Evolutionary conservation across 257 asterid species (phyloP).

Genomic region (Capsicum chinense): DNA sequence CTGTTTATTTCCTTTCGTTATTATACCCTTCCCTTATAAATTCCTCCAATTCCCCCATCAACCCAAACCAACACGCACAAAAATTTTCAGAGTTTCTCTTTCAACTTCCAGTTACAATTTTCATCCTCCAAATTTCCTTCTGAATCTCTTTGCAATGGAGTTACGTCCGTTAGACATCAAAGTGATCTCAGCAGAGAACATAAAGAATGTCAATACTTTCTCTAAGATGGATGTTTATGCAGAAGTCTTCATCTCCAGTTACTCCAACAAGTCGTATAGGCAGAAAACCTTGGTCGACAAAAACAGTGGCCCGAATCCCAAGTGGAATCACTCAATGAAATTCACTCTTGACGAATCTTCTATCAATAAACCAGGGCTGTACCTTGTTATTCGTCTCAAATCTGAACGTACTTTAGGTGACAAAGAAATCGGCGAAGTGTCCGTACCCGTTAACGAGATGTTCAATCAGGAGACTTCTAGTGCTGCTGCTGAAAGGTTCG

Average conservation of each 20-base stretch:
- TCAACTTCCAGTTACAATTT: no score
- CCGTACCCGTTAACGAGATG: conserved; percentile 63
- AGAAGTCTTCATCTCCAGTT: conserved; percentile 33
- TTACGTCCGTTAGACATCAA: conserved; percentile 43
- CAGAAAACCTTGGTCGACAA: conserved; percentile 42
- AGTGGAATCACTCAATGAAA: conserved; percentile 45
- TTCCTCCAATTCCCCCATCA: background rate
- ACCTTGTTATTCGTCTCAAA: conserved; percentile 58
- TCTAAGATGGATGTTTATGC: conserved; percentile 44
- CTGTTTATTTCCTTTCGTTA: background rate
- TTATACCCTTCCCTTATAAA: background rate
- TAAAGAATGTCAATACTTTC: conserved; percentile 46
- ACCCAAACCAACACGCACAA: background rate
- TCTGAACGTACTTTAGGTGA: conserved; percentile 53
- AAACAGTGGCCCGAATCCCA: conserved; percentile 45
- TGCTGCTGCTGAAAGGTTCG: conserved; percentile 37
- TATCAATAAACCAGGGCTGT: conserved; percentile 55
- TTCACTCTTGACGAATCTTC: conserved; percentile 60
- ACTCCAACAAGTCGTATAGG: conserved; percentile 18
- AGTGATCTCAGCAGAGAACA: conserved; percentile 42
- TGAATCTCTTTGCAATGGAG: conserved; percentile 26
- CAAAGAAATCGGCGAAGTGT: conserved; percentile 63
- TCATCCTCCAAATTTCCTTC: no score
- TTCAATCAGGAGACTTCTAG: conserved; percentile 23
- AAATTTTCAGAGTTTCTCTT: background rate